These are phyloP conservation scores for Nowakowskiella sp. DNA, from an alignment of 192 early-diverging fungal genomes.

Conservation along the genomic window DNA sequence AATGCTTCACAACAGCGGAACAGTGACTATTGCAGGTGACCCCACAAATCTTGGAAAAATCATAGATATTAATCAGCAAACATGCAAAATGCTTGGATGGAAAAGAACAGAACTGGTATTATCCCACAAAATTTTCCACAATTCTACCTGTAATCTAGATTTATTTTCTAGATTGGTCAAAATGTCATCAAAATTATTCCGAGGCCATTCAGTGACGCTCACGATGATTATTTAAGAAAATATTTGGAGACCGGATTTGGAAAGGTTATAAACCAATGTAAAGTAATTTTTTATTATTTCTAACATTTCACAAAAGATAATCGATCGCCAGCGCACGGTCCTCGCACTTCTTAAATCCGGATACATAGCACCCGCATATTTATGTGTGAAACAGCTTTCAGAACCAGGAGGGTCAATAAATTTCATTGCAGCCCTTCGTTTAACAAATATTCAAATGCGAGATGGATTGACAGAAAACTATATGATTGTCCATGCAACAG, in stretches of 20 bases:
- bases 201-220: slow-evolving; percentile 35
- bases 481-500: too few species aligned
- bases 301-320: too few species aligned
- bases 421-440: too few species aligned
- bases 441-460: too few species aligned
- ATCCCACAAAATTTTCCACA: too few species aligned
- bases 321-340: slow-evolving; percentile 34
- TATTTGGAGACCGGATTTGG: slow-evolving; percentile 40
- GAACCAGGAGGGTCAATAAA: slow-evolving; percentile 9
- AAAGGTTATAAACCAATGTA: slow-evolving; percentile 28
- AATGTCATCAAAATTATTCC: slow-evolving; percentile 23
- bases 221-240: slow-evolving; percentile 25
- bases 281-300: not conserved
- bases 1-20: too few species aligned
- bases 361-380: slow-evolving; percentile 20
- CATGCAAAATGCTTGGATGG: too few species aligned
- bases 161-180: not conserved
- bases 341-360: slow-evolving; percentile 27
- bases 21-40: slow-evolving; percentile 2
- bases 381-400: slow-evolving; percentile 31
- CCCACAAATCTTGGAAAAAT: not conserved
- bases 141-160: too few species aligned
- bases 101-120: too few species aligned
- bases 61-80: too few species aligned
- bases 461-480: too few species aligned